Percentiles rank a stretch among this genome's conserved stretches.
These are phyloP conservation scores for Kurtzmaniella quercitrusa DNA, from an alignment of 1,139 yeast species.

Conservation along the genomic window DNA sequence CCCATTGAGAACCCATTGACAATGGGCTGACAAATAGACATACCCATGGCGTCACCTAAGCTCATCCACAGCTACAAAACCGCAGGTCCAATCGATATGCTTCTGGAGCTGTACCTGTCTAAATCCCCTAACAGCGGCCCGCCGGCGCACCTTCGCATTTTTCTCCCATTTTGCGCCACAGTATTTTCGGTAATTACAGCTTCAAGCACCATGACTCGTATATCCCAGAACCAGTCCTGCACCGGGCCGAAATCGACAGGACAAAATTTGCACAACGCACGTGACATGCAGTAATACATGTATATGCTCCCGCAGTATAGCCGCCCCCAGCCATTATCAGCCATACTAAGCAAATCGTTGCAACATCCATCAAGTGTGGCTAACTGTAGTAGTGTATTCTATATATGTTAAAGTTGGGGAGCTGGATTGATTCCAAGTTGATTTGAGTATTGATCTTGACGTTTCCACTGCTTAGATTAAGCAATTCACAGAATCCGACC, in stretches of 20 bases:
- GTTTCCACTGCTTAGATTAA: not conserved
- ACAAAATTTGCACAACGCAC: conserved; percentile 4
- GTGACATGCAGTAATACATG: conserved; percentile 5
- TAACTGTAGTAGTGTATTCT: not conserved
- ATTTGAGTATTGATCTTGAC: not conserved
- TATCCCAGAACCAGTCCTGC: not conserved
- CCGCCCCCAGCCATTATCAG: not conserved
- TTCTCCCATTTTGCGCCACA: not conserved
- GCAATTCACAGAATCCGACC: too few relatives aligned
- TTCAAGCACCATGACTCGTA: not conserved
- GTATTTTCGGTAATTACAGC: not conserved
- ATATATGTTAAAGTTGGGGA: not conserved
- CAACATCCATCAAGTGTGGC: conserved; percentile 5
- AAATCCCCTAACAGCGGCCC: not conserved
- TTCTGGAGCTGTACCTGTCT: not conserved
- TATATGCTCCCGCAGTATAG: not conserved
- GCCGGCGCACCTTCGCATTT: too few relatives aligned
- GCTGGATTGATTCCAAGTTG: not conserved
- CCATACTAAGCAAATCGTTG: not conserved
- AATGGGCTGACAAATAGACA: too few relatives aligned
- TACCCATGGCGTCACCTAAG: too few relatives aligned
- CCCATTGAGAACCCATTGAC: too few relatives aligned
- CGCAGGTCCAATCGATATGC: not conserved
- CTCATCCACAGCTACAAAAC: not conserved
- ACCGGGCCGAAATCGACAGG: not conserved